phyloP scores from a whole-genome alignment of 2,329 filamentous ascomycete genomes.

The Colletotrichum neosansevieriae region DNA sequence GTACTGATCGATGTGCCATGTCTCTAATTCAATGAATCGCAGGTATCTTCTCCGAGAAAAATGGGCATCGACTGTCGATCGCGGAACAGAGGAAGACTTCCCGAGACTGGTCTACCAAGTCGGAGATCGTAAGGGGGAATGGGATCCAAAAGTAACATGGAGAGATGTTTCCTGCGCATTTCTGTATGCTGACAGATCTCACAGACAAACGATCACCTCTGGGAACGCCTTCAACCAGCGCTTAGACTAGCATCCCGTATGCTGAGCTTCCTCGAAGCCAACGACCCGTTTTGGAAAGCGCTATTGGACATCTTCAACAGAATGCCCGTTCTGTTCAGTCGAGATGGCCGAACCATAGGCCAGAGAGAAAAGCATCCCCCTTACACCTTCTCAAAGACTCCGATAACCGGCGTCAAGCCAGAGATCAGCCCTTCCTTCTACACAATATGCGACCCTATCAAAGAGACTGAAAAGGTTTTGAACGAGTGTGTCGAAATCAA shows the following conservation, averaged over 20 bases:
- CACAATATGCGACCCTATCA: background rate
- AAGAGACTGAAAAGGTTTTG: background rate
- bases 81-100: background rate
- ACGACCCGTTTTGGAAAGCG: constrained; percentile 42
- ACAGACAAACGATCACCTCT: constrained; percentile 45
- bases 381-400: background rate
- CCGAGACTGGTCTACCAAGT: constrained; percentile 42
- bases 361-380: background rate
- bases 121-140: constrained; percentile 43
- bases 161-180: background rate
- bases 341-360: constrained; percentile 35
- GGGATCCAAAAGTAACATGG: constrained; percentile 41
- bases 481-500: constrained; percentile 7
- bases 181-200: constrained; percentile 1
- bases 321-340: constrained; percentile 29
- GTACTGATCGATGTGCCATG: background rate
- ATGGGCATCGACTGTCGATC: constrained; percentile 22
- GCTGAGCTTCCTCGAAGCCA: constrained; percentile 27
- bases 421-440: background rate
- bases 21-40: too few species aligned
- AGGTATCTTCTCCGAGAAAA: constrained; percentile 24
- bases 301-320: constrained; percentile 46
- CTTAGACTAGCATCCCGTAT: constrained; percentile 46
- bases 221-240: constrained; percentile 47
- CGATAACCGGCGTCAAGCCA: background rate